Conservation (phyloP, 257 asterid species). For the Paulownia fortunei region DNA sequence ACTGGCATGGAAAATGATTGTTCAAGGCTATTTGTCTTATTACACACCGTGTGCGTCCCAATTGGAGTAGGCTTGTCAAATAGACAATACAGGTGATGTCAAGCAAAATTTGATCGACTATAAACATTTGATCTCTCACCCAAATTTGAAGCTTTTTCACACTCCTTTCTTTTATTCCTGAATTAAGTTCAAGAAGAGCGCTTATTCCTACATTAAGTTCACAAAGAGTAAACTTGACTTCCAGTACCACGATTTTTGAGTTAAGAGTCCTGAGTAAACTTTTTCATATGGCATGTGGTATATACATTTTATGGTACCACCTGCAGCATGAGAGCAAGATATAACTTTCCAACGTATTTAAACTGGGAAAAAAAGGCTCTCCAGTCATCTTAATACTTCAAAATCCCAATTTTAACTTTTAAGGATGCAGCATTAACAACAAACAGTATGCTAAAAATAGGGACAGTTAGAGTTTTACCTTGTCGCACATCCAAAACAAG, state of each 20-base stretch:
- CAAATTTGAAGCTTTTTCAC: background rate
- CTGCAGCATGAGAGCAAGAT: background rate
- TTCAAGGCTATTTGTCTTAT: background rate
- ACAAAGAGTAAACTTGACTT: background rate
- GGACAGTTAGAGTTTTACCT: slow-evolving; percentile 48
- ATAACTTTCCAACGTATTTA: background rate
- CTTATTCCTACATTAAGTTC: too few species aligned
- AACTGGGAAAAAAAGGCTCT: background rate
- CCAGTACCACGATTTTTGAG: background rate
- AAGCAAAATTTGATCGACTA: background rate
- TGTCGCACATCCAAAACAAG: slow-evolving; percentile 82
- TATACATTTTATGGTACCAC: background rate
- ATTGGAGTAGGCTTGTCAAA: background rate
- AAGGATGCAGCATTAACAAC: background rate
- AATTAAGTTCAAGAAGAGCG: background rate
- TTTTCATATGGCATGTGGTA: background rate
- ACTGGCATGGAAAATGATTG: background rate
- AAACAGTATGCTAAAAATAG: slow-evolving; percentile 10
- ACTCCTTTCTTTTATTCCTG: background rate
- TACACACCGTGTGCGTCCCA: background rate
- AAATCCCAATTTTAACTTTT: background rate
- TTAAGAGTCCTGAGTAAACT: background rate
- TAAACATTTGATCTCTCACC: background rate
- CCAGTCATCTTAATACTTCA: background rate
- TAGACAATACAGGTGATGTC: background rate